Base-by-base conservation (phyloP, 2,329 filamentous ascomycete species). In the Aotearoamyces nothofagi region DNA sequence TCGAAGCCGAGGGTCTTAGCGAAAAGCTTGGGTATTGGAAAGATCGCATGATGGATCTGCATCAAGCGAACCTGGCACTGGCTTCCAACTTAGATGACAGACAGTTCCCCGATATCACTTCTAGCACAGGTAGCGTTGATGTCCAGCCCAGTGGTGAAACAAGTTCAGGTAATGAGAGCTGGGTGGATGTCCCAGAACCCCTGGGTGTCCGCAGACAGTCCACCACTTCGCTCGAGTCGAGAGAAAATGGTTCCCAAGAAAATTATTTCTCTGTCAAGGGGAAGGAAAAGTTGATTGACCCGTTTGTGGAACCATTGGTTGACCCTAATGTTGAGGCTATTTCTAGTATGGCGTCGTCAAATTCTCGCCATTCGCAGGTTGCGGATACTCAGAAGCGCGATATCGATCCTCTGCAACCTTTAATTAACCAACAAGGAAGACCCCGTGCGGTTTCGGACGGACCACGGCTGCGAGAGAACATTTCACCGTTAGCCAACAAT, bases 11-110 rank as follows among this genome's bases (percentile, higher is more conserved):
- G 39, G 60, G 64, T 4, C 58, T 69, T 2, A 58, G 66, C 31
- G 65, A 69, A 8, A 63, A 66, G 27, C 57, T 80, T 17, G 55
- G 57, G 8, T 69, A 70, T 46, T 69, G 72, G 57, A 59, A 76
- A 8, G 57, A 61, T 17, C 54, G 67, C 14, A 68, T 71, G 35
- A 54, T 8, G 19, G 19, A n/a, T 8, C n/a, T 20, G n/a, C 19
- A 20, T 8, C 19, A 20, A 8, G 7, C 19, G n/a, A 20, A 20
- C 19, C n/a, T n/a, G 7, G 19, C 19, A n/a, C 19, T 20, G n/a
- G 19, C 19, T 8, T 20, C 19, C 8, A 8, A 7, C 7, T n/a
- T n/a, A 20, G n/a, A 20, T 20, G n/a, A 20, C 19, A 7, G 7
- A 8, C 19, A 7, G n/a, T 20, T n/a, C 26, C 32, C n/a, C 26